Base-by-base conservation (phyloP, 2,329 filamentous ascomycete species). In the Coniochaeta ligniaria region DNA sequence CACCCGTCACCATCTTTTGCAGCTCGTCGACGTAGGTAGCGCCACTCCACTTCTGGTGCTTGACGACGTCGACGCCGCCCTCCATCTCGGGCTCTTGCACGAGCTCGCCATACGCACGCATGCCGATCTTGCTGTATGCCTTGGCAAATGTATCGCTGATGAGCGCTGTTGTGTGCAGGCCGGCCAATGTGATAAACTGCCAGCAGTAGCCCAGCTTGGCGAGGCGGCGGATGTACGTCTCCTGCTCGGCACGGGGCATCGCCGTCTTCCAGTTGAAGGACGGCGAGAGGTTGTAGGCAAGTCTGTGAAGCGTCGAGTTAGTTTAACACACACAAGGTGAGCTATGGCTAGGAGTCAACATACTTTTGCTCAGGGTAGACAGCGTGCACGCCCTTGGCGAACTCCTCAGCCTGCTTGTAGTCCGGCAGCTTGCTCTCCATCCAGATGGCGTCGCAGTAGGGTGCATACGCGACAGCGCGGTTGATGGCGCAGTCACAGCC, bases 211-310 rank as follows among this genome's bases (percentile, higher is more conserved):
- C 95, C 57, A 99, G 85, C 64, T 80, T 71, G 63, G 88, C 92
- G 45, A 99, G 89, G 47, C 95, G 91, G 64, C 87, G 81, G 80
- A 99, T 99, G 80, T 98, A 99, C 22, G 95, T 99, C 80, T 96
- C 92, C 79, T 99, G 95, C 74, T 98, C 94, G 59, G 84, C 82
- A 66, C 90, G 86, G 52, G 91, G 83, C 93, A 97, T 97, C 69
- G 94, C 95, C 61, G 92, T 84, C 82, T 98, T 98, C 95, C 95
- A 99, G 86, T 99, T 99, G 89, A 99, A 99, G 3, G 92, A 96
- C 33, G 95, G 95, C 0, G 92, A 97, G 65, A 99, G 88, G 82
- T 99, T 99, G 82, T 99, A 99, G 6, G 95, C 90, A 62, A 99
- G 89, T 74, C 91, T 95, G 66, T 24, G 45, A 5, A 6, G 9